phyloP scores from a whole-genome alignment of 352 stramenopile species.

The Globisporangium alternatum region DNA sequence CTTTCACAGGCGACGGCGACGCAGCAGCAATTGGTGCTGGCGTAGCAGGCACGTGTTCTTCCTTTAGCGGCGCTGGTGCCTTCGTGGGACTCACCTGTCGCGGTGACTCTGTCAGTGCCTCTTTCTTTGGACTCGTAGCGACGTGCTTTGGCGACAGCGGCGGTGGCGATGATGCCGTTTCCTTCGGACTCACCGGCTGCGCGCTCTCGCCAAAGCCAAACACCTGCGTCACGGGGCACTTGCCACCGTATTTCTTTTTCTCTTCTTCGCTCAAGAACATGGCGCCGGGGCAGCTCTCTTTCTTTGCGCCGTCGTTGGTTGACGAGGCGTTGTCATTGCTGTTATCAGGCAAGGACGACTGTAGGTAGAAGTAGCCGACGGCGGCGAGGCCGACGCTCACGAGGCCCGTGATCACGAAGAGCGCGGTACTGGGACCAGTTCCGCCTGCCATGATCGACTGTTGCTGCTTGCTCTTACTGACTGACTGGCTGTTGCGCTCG shows the following conservation, averaged over 20 bases:
- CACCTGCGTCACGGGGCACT: constrained; percentile 37
- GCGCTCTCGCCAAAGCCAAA: constrained; percentile 17
- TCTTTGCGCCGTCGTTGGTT: constrained; percentile 17
- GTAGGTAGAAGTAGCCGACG: constrained; percentile 60
- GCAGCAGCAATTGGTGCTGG: not conserved
- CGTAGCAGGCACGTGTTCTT: not conserved
- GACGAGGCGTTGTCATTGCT: not conserved
- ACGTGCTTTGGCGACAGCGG: not conserved
- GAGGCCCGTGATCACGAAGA: constrained; percentile 60
- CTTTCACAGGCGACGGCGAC: constrained; percentile 14
- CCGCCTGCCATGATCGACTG: constrained; percentile 25
- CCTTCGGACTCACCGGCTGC: constrained; percentile 14
- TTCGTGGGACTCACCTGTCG: constrained; percentile 5
- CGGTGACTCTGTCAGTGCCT: not conserved
- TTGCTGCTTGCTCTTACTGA: not conserved
- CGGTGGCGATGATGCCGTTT: constrained; percentile 1
- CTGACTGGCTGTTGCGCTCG: too few relatives aligned
- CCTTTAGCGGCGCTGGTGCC: constrained; percentile 11
- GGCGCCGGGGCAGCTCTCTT: constrained; percentile 26
- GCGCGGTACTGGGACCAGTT: constrained; percentile 31
- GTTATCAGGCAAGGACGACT: constrained; percentile 12
- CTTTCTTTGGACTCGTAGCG: constrained; percentile 11
- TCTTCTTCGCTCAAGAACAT: constrained; percentile 26
- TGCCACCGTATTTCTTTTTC: constrained; percentile 37
- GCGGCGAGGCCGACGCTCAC: constrained; percentile 54